A percentile compares a stretch with the other conserved stretches of the same genome.
Evolutionary conservation across 73 alveolate species (phyloP).

Genomic region (Effrenium voratum): DNA sequence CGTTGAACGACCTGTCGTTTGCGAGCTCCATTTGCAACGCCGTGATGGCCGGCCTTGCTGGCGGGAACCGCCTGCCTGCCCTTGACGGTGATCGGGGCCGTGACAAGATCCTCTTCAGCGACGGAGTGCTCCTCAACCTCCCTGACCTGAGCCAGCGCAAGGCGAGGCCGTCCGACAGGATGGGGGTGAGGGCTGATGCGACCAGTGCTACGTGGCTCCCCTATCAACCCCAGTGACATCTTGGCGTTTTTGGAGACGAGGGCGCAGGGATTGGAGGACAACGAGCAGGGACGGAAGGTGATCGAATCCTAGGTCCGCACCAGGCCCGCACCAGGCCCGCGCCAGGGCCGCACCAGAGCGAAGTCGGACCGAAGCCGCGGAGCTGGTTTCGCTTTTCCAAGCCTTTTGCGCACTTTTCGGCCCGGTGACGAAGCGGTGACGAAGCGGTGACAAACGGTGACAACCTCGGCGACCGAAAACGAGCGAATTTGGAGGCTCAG

Average conservation of each 20-base stretch:
- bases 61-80: not conserved
- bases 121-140: not conserved
- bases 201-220: not conserved
- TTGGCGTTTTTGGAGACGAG: not conserved
- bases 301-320: not conserved
- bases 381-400: too few relatives aligned
- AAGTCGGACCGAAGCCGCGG: too few relatives aligned
- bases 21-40: not conserved
- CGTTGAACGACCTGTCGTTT: not conserved
- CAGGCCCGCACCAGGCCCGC: too few relatives aligned
- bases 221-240: not conserved
- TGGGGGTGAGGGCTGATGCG: not conserved
- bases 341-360: too few relatives aligned
- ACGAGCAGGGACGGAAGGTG: not conserved
- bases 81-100: not conserved
- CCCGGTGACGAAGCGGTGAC: too few relatives aligned
- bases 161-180: not conserved
- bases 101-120: not conserved
- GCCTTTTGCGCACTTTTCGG: too few relatives aligned
- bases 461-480: too few relatives aligned
- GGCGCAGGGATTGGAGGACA: not conserved
- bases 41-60: not conserved
- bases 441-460: too few relatives aligned
- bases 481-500: too few relatives aligned
- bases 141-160: not conserved